These are phyloP conservation scores for Colletotrichum spinosum DNA, from an alignment of 2,329 filamentous ascomycete species.

Conservation along the genomic window DNA sequence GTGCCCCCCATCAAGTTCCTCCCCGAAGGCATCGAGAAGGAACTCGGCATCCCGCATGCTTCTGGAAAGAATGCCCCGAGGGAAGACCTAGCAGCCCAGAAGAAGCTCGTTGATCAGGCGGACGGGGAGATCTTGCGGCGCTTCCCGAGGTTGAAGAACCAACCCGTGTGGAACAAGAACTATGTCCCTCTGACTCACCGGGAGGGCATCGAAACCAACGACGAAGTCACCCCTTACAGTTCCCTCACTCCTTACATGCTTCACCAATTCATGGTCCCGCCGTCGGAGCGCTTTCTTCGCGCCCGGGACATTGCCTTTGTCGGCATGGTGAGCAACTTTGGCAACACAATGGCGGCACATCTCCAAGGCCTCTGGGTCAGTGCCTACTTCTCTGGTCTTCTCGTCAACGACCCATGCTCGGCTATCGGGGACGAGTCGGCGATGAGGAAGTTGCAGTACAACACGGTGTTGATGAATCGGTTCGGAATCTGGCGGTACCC, in stretches of 20 bases:
- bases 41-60: slow-evolving; percentile 61
- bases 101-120: slow-evolving; percentile 52
- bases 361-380: slow-evolving; percentile 71
- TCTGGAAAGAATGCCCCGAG: slow-evolving; percentile 26
- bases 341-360: slow-evolving; percentile 55
- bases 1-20: slow-evolving; percentile 64
- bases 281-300: slow-evolving; percentile 49
- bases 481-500: slow-evolving; percentile 80
- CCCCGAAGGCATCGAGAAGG: slow-evolving; percentile 57
- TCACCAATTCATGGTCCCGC: slow-evolving; percentile 60
- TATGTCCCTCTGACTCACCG: slow-evolving; percentile 56
- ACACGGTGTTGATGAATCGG: slow-evolving; percentile 73
- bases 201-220: slow-evolving; percentile 49
- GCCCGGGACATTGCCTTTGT: slow-evolving; percentile 58
- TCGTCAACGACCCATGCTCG: slow-evolving; percentile 32
- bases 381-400: slow-evolving; percentile 66
- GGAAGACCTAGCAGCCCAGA: slow-evolving; percentile 49
- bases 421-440: slow-evolving; percentile 17
- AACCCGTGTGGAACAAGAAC: slow-evolving; percentile 61
- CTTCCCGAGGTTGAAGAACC: slow-evolving; percentile 65
- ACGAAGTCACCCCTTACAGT: slow-evolving; percentile 43
- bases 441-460: slow-evolving; percentile 57
- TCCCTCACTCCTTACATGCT: slow-evolving; percentile 54
- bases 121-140: slow-evolving; percentile 65
- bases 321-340: slow-evolving; percentile 57